phyloP scores from a whole-genome alignment of 257 asterid species.

The Fraxinus cuspidata region DNA sequence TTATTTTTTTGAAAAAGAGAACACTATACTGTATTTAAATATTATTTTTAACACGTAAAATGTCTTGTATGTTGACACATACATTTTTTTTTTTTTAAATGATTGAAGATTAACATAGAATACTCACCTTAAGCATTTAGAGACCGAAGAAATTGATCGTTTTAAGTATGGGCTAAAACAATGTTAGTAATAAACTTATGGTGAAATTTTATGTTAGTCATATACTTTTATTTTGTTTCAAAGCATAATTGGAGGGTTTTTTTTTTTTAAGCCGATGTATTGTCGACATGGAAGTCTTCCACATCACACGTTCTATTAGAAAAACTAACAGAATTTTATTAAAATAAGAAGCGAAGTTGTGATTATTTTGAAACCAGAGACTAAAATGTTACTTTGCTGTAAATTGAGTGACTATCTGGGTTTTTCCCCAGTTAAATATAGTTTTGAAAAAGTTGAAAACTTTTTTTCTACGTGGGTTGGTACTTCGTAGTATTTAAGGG shows the following conservation, averaged over 20 bases:
- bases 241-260: background rate
- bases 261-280: background rate
- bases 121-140: background rate
- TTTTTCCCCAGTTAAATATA: background rate
- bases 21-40: background rate
- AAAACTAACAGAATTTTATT: background rate
- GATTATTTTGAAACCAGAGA: background rate
- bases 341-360: background rate
- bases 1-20: background rate
- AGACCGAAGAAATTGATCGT: background rate
- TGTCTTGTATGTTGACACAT: no score
- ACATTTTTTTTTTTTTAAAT: background rate
- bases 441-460: conserved; percentile 20
- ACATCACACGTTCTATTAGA: background rate
- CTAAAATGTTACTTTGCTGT: background rate
- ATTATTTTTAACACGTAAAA: no score
- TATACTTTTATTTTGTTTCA: background rate
- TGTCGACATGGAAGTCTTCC: background rate
- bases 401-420: background rate
- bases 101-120: background rate
- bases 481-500: conserved; percentile 57
- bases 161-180: background rate
- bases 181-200: background rate
- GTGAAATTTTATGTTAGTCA: background rate
- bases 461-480: conserved; percentile 3